Evolutionary conservation across 73 alveolate species (phyloP).

Genomic region (Tetrahymena thermophila): DNA sequence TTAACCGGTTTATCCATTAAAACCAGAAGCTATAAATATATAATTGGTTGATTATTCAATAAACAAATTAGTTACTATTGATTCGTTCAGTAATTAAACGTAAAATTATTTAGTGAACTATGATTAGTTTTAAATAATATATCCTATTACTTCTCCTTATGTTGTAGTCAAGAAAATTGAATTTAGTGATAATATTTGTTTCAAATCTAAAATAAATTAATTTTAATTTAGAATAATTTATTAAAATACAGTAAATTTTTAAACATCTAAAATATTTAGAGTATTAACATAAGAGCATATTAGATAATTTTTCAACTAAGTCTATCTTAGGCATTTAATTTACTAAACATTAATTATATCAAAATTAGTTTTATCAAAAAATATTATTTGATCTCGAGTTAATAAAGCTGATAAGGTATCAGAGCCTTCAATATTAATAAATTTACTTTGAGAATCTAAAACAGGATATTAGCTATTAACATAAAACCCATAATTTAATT

Average conservation of each 20-base stretch:
- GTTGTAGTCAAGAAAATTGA: neutral
- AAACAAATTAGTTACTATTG: neutral
- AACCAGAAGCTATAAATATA: neutral
- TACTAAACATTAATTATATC: neutral
- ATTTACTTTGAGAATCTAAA: neutral
- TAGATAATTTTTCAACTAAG: neutral
- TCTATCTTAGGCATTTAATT: neutral
- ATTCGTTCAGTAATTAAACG: neutral
- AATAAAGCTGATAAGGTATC: neutral
- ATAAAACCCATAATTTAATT: neutral
- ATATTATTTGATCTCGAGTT: neutral
- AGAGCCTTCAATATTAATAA: neutral
- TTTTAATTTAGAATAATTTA: neutral
- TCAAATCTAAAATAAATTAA: neutral
- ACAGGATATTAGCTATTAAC: neutral
- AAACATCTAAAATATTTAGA: neutral
- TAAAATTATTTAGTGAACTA: too few species aligned
- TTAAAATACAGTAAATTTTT: neutral
- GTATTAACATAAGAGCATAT: neutral
- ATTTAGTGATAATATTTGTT: neutral
- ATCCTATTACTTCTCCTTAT: neutral
- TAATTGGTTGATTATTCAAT: neutral
- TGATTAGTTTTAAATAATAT: too few species aligned
- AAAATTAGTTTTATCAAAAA: neutral
- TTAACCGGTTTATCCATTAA: neutral